Conservation (phyloP, 2,329 filamentous ascomycete species). For the Geosmithia putterillii region DNA sequence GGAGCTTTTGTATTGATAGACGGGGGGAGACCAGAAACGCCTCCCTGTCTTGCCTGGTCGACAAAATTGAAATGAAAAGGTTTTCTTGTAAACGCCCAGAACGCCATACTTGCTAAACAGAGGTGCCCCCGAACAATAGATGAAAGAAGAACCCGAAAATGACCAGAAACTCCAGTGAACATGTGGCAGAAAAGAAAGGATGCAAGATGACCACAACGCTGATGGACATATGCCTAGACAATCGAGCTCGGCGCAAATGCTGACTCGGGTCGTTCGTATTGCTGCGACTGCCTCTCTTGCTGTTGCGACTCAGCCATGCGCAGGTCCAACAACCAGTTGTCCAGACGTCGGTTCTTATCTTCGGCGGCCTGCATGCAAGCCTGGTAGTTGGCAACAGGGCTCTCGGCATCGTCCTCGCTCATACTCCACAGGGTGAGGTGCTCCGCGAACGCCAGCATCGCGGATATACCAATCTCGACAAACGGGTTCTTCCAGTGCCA, state of each 20-base stretch:
- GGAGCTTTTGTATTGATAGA: not conserved
- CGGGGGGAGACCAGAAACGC: not conserved
- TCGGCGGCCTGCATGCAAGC: slow-evolving; percentile 7
- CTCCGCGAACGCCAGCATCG: slow-evolving; percentile 16
- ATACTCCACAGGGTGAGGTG: slow-evolving; percentile 20
- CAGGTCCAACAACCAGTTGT: slow-evolving; percentile 17
- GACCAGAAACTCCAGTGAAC: too few relatives aligned
- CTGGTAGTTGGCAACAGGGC: slow-evolving; percentile 4
- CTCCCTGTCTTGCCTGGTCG: not conserved
- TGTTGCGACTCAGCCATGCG: slow-evolving; percentile 3
- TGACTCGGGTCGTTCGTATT: slow-evolving; percentile 2
- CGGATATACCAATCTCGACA: slow-evolving; percentile 13
- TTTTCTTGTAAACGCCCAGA: not conserved
- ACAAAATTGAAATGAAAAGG: not conserved
- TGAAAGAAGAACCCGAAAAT: not conserved
- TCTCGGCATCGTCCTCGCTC: slow-evolving; percentile 12
- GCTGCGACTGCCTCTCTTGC: not conserved
- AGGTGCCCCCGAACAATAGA: not conserved
- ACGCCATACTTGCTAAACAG: not conserved
- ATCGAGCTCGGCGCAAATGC: not conserved
- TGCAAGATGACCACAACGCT: not conserved
- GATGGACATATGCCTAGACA: not conserved
- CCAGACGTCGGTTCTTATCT: slow-evolving; percentile 16
- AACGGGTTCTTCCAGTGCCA: slow-evolving; percentile 15
- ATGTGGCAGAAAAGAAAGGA: not conserved